These are phyloP conservation scores for Nicotiana tabacum DNA, from an alignment of 257 asterid species.

Conservation along the genomic window DNA sequence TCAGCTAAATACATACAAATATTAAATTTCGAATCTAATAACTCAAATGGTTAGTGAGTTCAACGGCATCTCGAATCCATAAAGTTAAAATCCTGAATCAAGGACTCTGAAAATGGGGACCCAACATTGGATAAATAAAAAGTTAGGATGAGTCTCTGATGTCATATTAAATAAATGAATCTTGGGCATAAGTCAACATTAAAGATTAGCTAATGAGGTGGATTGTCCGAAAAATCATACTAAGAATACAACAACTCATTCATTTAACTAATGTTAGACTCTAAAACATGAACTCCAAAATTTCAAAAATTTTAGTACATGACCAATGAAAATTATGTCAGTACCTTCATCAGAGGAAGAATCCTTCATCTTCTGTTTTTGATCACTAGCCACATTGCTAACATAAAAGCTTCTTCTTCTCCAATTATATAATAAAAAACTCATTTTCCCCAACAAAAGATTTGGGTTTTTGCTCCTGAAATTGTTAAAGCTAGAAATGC, in stretches of 20 bases:
- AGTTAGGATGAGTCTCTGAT: not conserved
- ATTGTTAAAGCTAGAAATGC: slow-evolving; percentile 1
- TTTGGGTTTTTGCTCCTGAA: not conserved
- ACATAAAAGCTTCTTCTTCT: slow-evolving; percentile 30
- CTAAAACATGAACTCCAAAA: not conserved
- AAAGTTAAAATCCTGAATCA: no score
- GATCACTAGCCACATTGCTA: slow-evolving; percentile 44
- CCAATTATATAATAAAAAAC: slow-evolving; percentile 13
- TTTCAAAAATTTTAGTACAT: not conserved
- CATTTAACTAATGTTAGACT: not conserved
- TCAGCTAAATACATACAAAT: no score
- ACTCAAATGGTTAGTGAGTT: no score
- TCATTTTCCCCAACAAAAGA: slow-evolving; percentile 1
- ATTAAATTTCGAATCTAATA: no score
- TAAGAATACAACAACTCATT: not conserved
- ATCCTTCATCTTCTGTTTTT: slow-evolving; percentile 18
- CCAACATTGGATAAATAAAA: not conserved
- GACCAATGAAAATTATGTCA: not conserved
- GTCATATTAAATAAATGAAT: not conserved
- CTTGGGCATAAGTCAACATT: not conserved
- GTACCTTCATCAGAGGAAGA: slow-evolving; percentile 9
- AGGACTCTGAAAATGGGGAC: not conserved
- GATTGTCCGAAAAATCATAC: not conserved
- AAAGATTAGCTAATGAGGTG: not conserved
- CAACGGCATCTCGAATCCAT: no score